phyloP scores from a whole-genome alignment of 2,329 filamentous ascomycete genomes.

The Hymenoscyphus infarciens region DNA sequence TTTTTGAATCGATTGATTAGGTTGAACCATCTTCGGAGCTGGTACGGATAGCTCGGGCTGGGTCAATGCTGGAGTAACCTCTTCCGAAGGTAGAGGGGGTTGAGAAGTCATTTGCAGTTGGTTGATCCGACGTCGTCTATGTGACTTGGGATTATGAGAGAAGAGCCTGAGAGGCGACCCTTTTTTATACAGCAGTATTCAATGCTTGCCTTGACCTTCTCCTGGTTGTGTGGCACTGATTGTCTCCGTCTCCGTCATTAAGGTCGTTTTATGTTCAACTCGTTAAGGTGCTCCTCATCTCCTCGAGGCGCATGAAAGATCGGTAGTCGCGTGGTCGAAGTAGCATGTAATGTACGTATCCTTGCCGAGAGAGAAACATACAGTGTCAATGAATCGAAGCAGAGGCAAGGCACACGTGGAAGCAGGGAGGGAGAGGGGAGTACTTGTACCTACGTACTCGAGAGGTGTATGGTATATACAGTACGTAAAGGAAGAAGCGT shows the following conservation, averaged over 20 bases:
- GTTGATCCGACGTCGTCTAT: background rate
- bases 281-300: background rate
- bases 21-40: background rate
- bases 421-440: background rate
- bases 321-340: background rate
- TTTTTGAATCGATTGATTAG: background rate
- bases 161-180: background rate
- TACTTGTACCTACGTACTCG: background rate
- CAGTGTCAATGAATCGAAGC: background rate
- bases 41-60: background rate
- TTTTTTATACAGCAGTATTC: background rate
- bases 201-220: background rate
- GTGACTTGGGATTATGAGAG: background rate
- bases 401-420: constrained; percentile 1
- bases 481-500: background rate
- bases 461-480: background rate
- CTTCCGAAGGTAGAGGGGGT: background rate
- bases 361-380: background rate
- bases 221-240: background rate
- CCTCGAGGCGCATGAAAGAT: background rate
- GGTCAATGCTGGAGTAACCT: background rate
- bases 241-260: background rate
- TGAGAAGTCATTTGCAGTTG: background rate
- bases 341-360: background rate
- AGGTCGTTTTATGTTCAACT: background rate